phyloP scores from a whole-genome alignment of 2,329 filamentous ascomycete species.

The Knufia petricola region DNA sequence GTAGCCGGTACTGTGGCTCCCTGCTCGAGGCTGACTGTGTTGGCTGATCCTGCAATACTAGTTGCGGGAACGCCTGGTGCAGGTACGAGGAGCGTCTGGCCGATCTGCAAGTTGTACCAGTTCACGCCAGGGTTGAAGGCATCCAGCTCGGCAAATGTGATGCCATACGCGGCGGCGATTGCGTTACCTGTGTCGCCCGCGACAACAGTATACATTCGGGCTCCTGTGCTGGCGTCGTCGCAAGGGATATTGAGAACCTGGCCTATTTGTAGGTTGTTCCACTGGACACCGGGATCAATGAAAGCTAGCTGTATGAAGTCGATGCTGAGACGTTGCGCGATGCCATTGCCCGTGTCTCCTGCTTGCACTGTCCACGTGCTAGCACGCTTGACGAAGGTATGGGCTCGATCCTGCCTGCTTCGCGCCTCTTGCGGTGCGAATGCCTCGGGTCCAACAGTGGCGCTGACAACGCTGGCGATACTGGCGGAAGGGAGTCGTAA shows the following conservation, averaged over 20 bases:
- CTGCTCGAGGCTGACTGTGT: no score
- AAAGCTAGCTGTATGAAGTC: constrained; percentile 13
- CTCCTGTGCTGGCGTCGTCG: constrained; percentile 3
- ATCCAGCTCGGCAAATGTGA: constrained; percentile 15
- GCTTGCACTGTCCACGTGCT: constrained; percentile 15
- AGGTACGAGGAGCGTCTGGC: constrained; percentile 16
- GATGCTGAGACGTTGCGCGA: constrained; percentile 15
- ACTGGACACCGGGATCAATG: constrained; percentile 17
- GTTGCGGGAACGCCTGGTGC: constrained; percentile 5
- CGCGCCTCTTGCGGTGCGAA: no score
- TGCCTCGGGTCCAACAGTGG: no score
- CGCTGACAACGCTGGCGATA: no score
- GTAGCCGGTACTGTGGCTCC: no score
- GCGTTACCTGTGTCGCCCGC: constrained; percentile 18
- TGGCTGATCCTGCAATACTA: no score
- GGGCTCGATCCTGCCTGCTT: not conserved
- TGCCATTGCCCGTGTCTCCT: constrained; percentile 19
- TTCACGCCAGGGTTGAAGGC: constrained; percentile 17
- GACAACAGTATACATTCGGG: constrained; percentile 15
- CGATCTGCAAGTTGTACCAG: constrained; percentile 17
- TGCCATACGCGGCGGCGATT: constrained; percentile 16
- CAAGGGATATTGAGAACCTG: constrained; percentile 16
- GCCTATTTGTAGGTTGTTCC: constrained; percentile 15
- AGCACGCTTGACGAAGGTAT: not conserved
- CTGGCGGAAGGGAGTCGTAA: no score